These are phyloP conservation scores for Trichoderma pleuroti DNA, from an alignment of 2,329 filamentous ascomycete species.

Conservation along the genomic window DNA sequence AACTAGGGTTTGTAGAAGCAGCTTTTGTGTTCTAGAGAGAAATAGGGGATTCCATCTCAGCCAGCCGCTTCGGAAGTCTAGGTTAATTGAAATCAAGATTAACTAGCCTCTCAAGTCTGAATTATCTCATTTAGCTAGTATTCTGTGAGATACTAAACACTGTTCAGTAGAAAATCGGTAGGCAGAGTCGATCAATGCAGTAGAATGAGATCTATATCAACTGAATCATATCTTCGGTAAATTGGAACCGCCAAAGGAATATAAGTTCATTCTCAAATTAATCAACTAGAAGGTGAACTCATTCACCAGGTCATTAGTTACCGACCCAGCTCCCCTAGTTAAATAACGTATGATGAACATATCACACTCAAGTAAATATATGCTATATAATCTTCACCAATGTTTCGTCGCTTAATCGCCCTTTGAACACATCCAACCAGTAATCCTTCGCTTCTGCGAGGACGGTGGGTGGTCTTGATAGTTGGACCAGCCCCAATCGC, in stretches of 20 bases:
- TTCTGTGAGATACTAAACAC: not conserved
- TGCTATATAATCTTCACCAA: not conserved
- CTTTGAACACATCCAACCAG: not conserved
- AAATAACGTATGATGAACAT: no score
- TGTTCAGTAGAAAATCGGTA: not conserved
- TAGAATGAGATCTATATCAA: not conserved
- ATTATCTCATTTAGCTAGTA: not conserved
- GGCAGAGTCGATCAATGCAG: no score
- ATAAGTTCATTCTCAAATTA: no score
- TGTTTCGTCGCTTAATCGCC: not conserved
- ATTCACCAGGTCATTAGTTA: not conserved
- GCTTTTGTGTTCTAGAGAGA: no score
- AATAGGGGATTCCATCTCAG: not conserved
- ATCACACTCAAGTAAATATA: rapidly evolving
- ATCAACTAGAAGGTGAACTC: not conserved
- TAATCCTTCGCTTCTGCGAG: not conserved
- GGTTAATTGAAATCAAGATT: not conserved
- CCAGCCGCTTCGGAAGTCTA: not conserved
- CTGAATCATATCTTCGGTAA: no score
- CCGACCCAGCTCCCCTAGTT: no score
- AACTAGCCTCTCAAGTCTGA: not conserved
- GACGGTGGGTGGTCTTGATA: not conserved
- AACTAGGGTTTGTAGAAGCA: not conserved
- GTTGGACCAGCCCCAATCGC: not conserved
- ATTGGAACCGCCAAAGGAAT: no score